Percentiles rank a stretch among this genome's conserved stretches.
Evolutionary conservation across 352 stramenopile species (phyloP).

Genomic region (Pythium dissimile): DNA sequence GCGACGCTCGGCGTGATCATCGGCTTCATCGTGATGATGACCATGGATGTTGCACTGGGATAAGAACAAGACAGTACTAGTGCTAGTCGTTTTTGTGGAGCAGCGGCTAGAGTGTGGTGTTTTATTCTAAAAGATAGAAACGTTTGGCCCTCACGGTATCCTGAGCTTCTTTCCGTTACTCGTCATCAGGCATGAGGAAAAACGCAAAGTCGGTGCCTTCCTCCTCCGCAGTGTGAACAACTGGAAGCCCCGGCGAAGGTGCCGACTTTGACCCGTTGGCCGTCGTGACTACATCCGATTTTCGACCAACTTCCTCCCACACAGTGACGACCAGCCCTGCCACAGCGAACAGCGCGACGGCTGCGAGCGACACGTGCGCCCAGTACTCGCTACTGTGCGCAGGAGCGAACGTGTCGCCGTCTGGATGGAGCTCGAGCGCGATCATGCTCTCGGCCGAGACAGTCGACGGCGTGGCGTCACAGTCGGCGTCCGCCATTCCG

Average conservation of each 20-base stretch:
- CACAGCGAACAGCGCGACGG: conserved; percentile 38
- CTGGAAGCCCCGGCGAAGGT: neutral
- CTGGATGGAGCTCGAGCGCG: conserved; percentile 51
- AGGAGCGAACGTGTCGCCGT: conserved; percentile 52
- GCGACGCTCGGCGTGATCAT: conserved; percentile 83
- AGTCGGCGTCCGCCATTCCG: conserved; percentile 55
- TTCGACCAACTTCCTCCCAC: conserved; percentile 33
- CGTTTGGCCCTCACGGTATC: neutral
- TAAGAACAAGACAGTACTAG: too few relatives aligned
- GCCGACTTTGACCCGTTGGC: conserved; percentile 1
- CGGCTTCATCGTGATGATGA: conserved; percentile 92
- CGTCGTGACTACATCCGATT: neutral
- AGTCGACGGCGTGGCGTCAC: conserved; percentile 20
- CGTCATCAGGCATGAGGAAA: conserved; percentile 47
- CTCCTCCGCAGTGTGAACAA: neutral
- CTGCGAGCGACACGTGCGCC: conserved; percentile 37
- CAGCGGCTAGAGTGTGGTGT: too few relatives aligned
- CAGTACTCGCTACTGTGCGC: conserved; percentile 36
- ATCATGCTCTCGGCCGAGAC: conserved; percentile 22
- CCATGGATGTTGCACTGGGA: conserved; percentile 83
- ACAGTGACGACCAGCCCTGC: conserved; percentile 48
- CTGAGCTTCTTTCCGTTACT: neutral
- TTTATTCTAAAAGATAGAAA: conserved; percentile 4
- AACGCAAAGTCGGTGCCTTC: conserved; percentile 36
- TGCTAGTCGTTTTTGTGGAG: too few relatives aligned